phyloP scores from a whole-genome alignment of 1,139 yeast species.

The Suhomyces kunorum region DNA sequence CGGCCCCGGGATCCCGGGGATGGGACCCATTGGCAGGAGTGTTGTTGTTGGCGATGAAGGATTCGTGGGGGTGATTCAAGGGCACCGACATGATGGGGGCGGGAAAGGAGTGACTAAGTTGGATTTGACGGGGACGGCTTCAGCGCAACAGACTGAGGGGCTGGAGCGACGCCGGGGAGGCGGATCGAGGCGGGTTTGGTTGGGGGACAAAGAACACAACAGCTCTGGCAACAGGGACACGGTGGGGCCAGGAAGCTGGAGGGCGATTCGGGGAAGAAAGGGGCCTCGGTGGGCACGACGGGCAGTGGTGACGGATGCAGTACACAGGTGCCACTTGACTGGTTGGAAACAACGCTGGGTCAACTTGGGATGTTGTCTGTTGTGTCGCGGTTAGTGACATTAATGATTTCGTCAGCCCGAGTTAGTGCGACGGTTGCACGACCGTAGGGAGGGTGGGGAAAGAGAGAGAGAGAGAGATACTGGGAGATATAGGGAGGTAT shows the following conservation, averaged over 20 bases:
- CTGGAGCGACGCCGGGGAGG: neutral
- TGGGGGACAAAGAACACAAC: neutral
- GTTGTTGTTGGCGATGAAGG: constrained; percentile 4
- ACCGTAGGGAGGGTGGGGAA: neutral
- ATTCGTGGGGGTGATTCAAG: constrained; percentile 3
- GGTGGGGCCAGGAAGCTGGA: neutral
- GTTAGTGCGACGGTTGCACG: neutral
- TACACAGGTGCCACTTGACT: neutral
- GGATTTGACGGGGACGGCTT: too few relatives aligned
- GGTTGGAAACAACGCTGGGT: constrained; percentile 1
- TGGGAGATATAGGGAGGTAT: neutral
- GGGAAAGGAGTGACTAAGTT: constrained; percentile 15
- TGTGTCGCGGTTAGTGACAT: neutral
- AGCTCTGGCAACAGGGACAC: neutral
- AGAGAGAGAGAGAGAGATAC: neutral
- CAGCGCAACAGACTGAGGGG: too few relatives aligned
- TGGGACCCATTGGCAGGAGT: neutral
- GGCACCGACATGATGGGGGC: constrained; percentile 8
- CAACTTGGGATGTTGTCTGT: neutral
- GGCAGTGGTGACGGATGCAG: neutral
- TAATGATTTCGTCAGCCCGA: neutral
- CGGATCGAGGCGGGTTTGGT: neutral
- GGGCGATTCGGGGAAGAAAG: neutral
- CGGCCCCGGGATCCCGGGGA: neutral
- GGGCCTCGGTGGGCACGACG: neutral